These are phyloP conservation scores for Cornus kousa DNA, from an alignment of 148 eudicot genomes.

Conservation along the genomic window DNA sequence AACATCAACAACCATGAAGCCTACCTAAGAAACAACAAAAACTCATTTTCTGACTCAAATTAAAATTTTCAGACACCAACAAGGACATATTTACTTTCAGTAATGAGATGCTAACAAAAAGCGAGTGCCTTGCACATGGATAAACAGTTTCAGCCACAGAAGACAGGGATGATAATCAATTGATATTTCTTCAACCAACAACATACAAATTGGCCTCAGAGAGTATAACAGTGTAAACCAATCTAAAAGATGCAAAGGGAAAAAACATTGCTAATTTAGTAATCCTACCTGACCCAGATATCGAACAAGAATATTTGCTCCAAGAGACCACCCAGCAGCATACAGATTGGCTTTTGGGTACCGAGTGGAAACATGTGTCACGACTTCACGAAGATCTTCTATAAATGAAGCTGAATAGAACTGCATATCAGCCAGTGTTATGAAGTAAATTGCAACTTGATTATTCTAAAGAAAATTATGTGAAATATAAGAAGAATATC, in stretches of 20 bases:
- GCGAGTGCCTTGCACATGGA: background rate
- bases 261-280: background rate
- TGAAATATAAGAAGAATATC: background rate
- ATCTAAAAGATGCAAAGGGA: background rate
- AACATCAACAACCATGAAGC: no score
- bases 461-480: background rate
- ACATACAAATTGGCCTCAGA: background rate
- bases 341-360: constrained; percentile 76
- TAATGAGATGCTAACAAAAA: background rate
- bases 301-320: constrained; percentile 88
- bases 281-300: constrained; percentile 76
- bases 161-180: background rate
- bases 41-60: background rate
- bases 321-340: constrained; percentile 90
- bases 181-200: background rate
- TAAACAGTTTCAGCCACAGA: background rate
- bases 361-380: constrained; percentile 58
- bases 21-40: constrained; percentile 6
- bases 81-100: background rate
- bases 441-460: constrained; percentile 1
- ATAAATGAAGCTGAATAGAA: constrained; percentile 91
- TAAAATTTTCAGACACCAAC: background rate
- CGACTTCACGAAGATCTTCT: constrained; percentile 80
- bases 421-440: constrained; percentile 40
- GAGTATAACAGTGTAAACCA: background rate